A percentile compares a stretch with the other conserved stretches of the same genome.
These are phyloP conservation scores for Globisporangium radiosum DNA, from an alignment of 352 stramenopile genomes.

Conservation along the genomic window DNA sequence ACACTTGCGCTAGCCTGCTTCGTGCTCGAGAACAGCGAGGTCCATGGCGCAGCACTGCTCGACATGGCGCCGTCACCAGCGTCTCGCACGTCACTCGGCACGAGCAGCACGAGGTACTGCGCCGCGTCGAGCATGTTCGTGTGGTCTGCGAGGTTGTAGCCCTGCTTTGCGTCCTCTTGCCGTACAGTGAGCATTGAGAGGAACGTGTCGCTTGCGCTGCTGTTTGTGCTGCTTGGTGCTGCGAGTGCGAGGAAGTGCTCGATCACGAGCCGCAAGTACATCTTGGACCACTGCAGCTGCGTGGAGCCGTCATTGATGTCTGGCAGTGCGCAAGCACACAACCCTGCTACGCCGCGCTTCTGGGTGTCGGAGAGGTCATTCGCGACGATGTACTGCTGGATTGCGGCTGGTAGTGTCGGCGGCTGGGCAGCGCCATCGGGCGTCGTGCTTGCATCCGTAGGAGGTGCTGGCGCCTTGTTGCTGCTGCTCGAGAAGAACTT, in stretches of 20 bases:
- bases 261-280: constrained; percentile 55
- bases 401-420: neutral
- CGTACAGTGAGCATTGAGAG: constrained; percentile 55
- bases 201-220: constrained; percentile 46
- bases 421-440: neutral
- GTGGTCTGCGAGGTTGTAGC: constrained; percentile 2
- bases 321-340: constrained; percentile 62
- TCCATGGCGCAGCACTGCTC: neutral
- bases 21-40: constrained; percentile 2
- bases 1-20: too few relatives aligned
- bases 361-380: constrained; percentile 39
- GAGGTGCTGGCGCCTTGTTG: neutral
- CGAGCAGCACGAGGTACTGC: constrained; percentile 56
- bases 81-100: constrained; percentile 18
- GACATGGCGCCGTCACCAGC: neutral
- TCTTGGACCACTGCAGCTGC: constrained; percentile 49
- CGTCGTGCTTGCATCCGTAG: neutral
- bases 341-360: constrained; percentile 61
- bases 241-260: constrained; percentile 50
- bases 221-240: neutral
- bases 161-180: constrained; percentile 9
- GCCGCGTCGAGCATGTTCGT: constrained; percentile 35
- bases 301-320: constrained; percentile 59
- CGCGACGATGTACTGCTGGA: constrained; percentile 8
- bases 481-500: constrained; percentile 18